A percentile compares a stretch with the other conserved stretches of the same genome.
Evolutionary conservation across 78 protist species (phyloP).

Genomic region (Speleostelium caveatum): DNA sequence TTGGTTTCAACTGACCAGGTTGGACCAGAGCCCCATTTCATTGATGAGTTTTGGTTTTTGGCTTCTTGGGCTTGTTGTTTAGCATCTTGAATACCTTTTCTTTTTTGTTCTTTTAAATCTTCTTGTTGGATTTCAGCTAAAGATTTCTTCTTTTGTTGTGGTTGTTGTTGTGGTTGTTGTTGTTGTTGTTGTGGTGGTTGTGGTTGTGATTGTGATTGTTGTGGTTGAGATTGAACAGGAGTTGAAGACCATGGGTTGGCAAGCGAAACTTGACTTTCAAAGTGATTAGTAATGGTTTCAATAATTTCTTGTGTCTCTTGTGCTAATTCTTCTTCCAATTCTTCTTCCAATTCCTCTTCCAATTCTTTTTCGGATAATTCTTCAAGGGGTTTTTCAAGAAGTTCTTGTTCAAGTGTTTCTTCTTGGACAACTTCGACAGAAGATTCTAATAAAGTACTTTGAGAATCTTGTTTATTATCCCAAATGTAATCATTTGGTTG

Average conservation of each 20-base stretch:
- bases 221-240: slow-evolving; percentile 12
- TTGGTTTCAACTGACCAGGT: slow-evolving; percentile 18
- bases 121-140: slow-evolving; percentile 56
- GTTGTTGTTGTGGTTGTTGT: background rate
- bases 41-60: slow-evolving; percentile 2
- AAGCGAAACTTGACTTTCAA: background rate
- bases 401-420: slow-evolving; percentile 1
- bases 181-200: slow-evolving; percentile 9
- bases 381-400: background rate
- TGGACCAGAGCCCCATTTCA: slow-evolving; percentile 59
- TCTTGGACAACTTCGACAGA: background rate
- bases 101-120: slow-evolving; percentile 53
- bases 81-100: slow-evolving; percentile 40
- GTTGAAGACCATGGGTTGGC: slow-evolving; percentile 64
- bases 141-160: slow-evolving; percentile 21
- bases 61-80: slow-evolving; percentile 6
- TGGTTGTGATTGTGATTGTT: background rate
- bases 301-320: slow-evolving; percentile 11
- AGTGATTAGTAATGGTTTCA: background rate
- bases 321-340: background rate
- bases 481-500: background rate
- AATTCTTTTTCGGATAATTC: background rate
- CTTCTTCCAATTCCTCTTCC: background rate
- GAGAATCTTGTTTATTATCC: too few relatives aligned
- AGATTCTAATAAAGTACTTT: too few relatives aligned